Base-by-base conservation (phyloP, 305 asterid species). In the Fraxinus floribunda region DNA sequence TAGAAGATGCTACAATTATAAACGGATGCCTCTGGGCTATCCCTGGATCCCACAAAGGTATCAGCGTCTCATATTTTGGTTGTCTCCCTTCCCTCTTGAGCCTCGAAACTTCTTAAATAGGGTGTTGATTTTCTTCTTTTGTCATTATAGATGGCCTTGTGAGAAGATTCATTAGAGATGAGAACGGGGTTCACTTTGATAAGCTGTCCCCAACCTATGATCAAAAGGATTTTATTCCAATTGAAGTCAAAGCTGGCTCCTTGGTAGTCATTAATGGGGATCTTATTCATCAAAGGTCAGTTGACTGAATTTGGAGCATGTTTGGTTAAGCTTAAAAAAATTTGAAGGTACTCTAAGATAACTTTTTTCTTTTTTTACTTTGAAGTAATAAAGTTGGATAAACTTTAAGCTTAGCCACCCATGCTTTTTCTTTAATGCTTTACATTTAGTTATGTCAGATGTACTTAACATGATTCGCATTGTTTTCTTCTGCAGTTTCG, bases 1-100 rank as follows among this genome's bases (percentile, higher is more conserved):
- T 95, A 77, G 93, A 95, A 86, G 98, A 95, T 46, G 92, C 98
- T 81, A 94, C 97, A 20, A 72, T 88, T 55, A 80, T 81, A 84
- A 95, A 95, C 82, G 99, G 99, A 79, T 95, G 99, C 90, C 91
- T 95, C 78, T 95, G 99, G 99, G 97, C 97, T 85, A 92, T 94
- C 82, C 97, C 98, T 49, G 93, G 96, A 73, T 95, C 98, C 76
- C 98, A 94, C 46, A 91, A 88, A 90, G 85, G 99, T 88, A 77
- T 62, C 18, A 66, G 9, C 3, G 4, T 68, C 9, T 13, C 39
- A 68, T 68, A 64, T 79, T 20, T 62, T 8, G 24, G 5, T 78
- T 55, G 22, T 68, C 22, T 79, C 39, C 68, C 36, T 26, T 26
- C 8, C 36, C 7, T 15, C 75, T 26, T 11, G 18, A 68, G 20